These are phyloP conservation scores for Hemileia vastatrix DNA, from an alignment of 1,284 basidiomycete species.

Conservation along the genomic window DNA sequence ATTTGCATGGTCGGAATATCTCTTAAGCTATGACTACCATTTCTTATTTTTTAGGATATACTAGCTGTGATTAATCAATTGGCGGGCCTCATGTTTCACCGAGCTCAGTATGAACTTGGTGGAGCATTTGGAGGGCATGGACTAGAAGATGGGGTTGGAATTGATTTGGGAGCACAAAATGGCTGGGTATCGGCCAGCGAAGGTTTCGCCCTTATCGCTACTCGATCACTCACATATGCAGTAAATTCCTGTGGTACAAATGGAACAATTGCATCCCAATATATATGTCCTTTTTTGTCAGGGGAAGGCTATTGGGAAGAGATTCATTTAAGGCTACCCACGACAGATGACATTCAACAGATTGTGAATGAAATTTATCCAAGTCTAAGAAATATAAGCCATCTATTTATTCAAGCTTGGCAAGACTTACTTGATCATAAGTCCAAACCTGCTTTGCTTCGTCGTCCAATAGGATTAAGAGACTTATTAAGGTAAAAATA, in stretches of 20 bases:
- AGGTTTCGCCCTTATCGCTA: conserved; percentile 47
- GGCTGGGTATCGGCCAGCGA: conserved; percentile 42
- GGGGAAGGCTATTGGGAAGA: conserved; percentile 53
- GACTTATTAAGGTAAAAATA: too few relatives aligned
- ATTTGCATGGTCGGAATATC: background rate
- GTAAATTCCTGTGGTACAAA: background rate
- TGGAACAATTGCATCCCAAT: conserved; percentile 1
- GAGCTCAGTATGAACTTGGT: conserved; percentile 17
- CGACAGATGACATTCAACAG: conserved; percentile 56
- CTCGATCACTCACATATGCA: conserved; percentile 32
- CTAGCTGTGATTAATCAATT: conserved; percentile 21
- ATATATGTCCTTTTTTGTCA: conserved; percentile 58
- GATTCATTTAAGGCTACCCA: conserved; percentile 54
- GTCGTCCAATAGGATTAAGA: too few relatives aligned
- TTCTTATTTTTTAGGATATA: conserved; percentile 10
- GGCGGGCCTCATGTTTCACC: conserved; percentile 20
- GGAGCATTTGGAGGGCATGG: conserved; percentile 47
- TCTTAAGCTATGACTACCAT: background rate
- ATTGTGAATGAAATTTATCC: conserved; percentile 63
- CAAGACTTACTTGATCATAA: too few relatives aligned
- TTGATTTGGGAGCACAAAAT: conserved; percentile 42
- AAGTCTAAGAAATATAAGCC: too few relatives aligned
- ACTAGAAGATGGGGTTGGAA: conserved; percentile 59
- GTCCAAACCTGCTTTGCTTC: too few relatives aligned
- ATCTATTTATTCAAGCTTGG: too few relatives aligned